These are phyloP conservation scores for Xylaria bambusicola DNA, from an alignment of 495 filamentous ascomycete genomes.

Conservation along the genomic window DNA sequence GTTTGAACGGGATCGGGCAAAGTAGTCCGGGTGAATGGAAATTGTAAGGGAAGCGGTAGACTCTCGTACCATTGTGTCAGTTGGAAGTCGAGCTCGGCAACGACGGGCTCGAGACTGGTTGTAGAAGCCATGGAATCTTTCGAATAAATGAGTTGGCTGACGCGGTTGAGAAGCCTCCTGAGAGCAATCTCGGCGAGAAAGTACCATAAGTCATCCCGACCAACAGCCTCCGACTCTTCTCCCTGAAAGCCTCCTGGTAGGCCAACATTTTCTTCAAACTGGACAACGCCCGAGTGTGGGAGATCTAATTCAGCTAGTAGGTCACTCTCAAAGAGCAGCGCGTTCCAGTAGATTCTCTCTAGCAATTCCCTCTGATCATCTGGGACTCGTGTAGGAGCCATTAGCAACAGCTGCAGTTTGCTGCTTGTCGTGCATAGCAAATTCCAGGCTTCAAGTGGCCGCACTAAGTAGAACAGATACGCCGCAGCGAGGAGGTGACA, in stretches of 20 bases:
- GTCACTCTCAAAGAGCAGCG: constrained; percentile 79
- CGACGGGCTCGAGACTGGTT: constrained; percentile 70
- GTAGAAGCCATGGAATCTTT: constrained; percentile 70
- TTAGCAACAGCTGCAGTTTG: constrained; percentile 76
- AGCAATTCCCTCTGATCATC: constrained; percentile 67
- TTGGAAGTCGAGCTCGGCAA: constrained; percentile 78
- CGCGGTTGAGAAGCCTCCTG: constrained; percentile 72
- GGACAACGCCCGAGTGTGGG: constrained; percentile 77
- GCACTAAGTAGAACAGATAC: constrained; percentile 79
- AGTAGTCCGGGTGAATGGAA: constrained; percentile 66
- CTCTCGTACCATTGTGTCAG: constrained; percentile 83
- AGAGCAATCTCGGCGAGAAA: constrained; percentile 81
- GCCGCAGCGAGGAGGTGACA: constrained; percentile 78
- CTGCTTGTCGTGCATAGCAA: constrained; percentile 75
- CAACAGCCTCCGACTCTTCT: constrained; percentile 62
- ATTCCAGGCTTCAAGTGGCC: constrained; percentile 81
- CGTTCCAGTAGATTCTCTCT: constrained; percentile 81
- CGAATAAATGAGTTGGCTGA: constrained; percentile 79
- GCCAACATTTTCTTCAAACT: constrained; percentile 78
- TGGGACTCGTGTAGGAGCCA: constrained; percentile 68
- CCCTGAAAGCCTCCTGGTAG: constrained; percentile 76
- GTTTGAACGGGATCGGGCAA: constrained; percentile 75
- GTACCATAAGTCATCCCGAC: constrained; percentile 80
- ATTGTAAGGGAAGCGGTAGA: constrained; percentile 70
- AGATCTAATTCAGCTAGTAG: constrained; percentile 78